These are phyloP conservation scores for Solanum acaule DNA, from an alignment of 257 asterid species.

Conservation along the genomic window DNA sequence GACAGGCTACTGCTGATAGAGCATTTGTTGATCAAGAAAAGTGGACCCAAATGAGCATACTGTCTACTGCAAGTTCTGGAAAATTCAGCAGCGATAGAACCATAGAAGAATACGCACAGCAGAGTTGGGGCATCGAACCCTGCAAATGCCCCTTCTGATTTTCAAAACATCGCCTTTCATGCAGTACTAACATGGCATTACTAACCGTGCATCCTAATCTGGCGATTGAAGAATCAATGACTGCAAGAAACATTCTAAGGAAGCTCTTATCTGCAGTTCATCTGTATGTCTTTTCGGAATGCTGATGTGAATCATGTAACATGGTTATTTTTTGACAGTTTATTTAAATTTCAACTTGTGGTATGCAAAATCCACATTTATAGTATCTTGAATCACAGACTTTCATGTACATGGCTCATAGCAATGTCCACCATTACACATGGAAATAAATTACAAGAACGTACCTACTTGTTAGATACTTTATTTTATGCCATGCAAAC, in stretches of 20 bases:
- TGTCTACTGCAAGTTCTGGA: constrained; percentile 34
- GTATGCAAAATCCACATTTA: not conserved
- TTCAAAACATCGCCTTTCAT: not conserved
- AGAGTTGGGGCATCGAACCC: constrained; percentile 40
- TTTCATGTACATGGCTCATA: not conserved
- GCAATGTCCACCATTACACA: not conserved
- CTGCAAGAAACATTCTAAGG: not conserved
- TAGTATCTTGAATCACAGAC: not conserved
- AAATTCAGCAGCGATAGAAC: constrained; percentile 49
- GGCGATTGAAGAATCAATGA: not conserved
- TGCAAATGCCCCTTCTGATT: constrained; percentile 40
- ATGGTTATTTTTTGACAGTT: not conserved
- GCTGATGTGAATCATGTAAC: not conserved
- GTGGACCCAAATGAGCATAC: constrained; percentile 42
- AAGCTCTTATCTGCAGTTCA: not conserved
- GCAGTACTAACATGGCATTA: not conserved
- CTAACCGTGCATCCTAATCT: not conserved
- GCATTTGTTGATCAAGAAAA: constrained; percentile 28
- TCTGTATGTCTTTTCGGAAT: not conserved
- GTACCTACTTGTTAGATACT: not conserved
- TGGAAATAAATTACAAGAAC: not conserved
- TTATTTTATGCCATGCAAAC: not conserved
- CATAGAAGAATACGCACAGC: constrained; percentile 34
- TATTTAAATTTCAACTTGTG: not conserved
- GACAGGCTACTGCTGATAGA: constrained; percentile 37